phyloP scores from a whole-genome alignment of 164 flowering plant genomes.

The Magnolia sinica region DNA sequence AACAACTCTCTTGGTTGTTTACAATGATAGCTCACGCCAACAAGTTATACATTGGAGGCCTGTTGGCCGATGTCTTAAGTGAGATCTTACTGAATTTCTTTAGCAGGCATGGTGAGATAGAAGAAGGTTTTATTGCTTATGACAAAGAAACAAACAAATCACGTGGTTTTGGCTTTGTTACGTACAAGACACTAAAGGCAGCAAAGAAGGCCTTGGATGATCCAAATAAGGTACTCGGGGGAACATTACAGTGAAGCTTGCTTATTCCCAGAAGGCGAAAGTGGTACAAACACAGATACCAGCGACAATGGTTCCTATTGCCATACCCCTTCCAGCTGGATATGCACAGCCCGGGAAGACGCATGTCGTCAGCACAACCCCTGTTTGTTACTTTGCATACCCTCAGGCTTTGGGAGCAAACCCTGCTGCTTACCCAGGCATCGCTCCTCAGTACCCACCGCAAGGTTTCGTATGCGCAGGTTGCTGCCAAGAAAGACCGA shows the following conservation, averaged over 20 bases:
- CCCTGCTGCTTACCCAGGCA: slow-evolving; percentile 33
- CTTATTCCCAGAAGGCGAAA: slow-evolving; percentile 53
- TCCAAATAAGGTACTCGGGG: slow-evolving; percentile 64
- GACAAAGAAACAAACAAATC: slow-evolving; percentile 69
- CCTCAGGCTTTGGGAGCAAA: slow-evolving; percentile 43
- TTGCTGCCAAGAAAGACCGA: slow-evolving; percentile 33
- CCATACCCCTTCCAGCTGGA: slow-evolving; percentile 38
- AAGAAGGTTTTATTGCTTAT: slow-evolving; percentile 83
- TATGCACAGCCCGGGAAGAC: slow-evolving; percentile 42
- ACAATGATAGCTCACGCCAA: no score
- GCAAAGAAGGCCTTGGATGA: slow-evolving; percentile 75
- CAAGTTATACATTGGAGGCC: slow-evolving; percentile 61
- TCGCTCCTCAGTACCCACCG: slow-evolving; percentile 31
- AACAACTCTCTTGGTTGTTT: no score
- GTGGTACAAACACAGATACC: slow-evolving; percentile 36
- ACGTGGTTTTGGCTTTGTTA: slow-evolving; percentile 77
- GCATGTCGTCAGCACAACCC: slow-evolving; percentile 8
- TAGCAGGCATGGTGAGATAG: slow-evolving; percentile 58
- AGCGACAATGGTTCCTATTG: slow-evolving; percentile 36
- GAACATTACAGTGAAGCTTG: slow-evolving; percentile 53
- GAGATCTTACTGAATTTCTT: slow-evolving; percentile 53
- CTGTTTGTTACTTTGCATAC: slow-evolving; percentile 25
- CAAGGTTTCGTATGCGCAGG: slow-evolving; percentile 33
- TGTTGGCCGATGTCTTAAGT: slow-evolving; percentile 55
- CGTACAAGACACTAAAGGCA: slow-evolving; percentile 59